Percentiles rank a stretch among this genome's conserved stretches.
Conservation (phyloP, 2,329 filamentous ascomycete genomes). For the Aspergillus fumigatiaffinis region DNA sequence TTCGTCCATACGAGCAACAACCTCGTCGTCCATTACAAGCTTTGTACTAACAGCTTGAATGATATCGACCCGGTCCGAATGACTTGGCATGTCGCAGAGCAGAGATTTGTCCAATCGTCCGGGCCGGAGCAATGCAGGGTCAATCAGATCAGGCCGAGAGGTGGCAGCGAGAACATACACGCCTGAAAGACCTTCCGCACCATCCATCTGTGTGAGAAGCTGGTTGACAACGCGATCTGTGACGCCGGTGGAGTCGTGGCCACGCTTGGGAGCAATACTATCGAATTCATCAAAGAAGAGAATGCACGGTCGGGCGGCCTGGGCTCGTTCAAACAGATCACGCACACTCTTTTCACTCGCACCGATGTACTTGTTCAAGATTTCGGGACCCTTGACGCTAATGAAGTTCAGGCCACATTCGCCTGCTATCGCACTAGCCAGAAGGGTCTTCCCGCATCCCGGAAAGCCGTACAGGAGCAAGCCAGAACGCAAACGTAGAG, state of each 20-base stretch:
- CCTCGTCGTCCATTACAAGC: slow-evolving; percentile 65
- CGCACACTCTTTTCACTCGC: slow-evolving; percentile 94
- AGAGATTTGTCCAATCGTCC: slow-evolving; percentile 91
- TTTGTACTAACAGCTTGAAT: slow-evolving; percentile 78
- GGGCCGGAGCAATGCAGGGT: slow-evolving; percentile 85
- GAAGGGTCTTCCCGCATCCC: slow-evolving; percentile 91
- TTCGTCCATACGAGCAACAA: slow-evolving; percentile 63
- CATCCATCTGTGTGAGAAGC: slow-evolving; percentile 97
- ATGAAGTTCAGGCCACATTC: slow-evolving; percentile 99
- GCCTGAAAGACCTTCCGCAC: slow-evolving; percentile 87
- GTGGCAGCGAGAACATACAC: slow-evolving; percentile 97
- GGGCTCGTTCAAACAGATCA: slow-evolving; percentile 88
- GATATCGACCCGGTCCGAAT: slow-evolving; percentile 83
- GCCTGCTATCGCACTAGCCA: slow-evolving; percentile 94
- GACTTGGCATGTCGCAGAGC: slow-evolving; percentile 80
- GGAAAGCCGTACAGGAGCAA: slow-evolving; percentile 91
- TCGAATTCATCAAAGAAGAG: slow-evolving; percentile 99
- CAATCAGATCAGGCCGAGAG: slow-evolving; percentile 87
- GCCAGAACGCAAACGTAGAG: slow-evolving; percentile 87
- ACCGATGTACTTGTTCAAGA: slow-evolving; percentile 98
- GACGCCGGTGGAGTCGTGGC: slow-evolving; percentile 96
- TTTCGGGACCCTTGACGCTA: slow-evolving; percentile 95
- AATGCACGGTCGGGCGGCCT: slow-evolving; percentile 84
- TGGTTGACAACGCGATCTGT: slow-evolving; percentile 98
- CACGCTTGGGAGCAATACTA: slow-evolving; percentile 92